Conservation (phyloP, 192 early-diverging fungal species). For the Borealophlyctis nickersoniae region DNA sequence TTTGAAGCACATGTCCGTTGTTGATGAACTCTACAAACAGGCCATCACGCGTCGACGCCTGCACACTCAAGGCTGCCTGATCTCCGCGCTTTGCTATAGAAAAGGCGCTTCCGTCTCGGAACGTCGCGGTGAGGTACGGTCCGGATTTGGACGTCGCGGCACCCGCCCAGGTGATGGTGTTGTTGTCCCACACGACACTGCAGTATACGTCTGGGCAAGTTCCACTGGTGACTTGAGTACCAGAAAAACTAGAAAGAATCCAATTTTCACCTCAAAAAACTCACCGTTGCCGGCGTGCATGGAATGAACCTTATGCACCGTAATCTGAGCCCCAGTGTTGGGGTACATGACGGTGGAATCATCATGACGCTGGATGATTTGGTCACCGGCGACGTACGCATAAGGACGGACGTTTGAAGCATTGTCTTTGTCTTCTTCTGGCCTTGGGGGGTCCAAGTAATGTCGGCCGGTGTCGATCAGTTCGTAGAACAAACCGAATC, state of each 20-base stretch:
- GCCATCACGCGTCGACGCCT: constrained; percentile 21
- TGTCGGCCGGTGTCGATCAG: constrained; percentile 18
- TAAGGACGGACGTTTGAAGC: neutral
- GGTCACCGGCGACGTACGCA: constrained; percentile 34
- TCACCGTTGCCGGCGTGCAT: constrained; percentile 23
- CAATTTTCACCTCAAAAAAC: neutral
- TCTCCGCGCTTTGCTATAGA: constrained; percentile 2
- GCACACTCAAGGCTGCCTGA: neutral
- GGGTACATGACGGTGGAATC: constrained; percentile 28
- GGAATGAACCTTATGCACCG: constrained; percentile 8
- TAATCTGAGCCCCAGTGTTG: constrained; percentile 15
- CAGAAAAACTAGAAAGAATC: neutral
- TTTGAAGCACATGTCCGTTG: constrained; percentile 26
- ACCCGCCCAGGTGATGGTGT: constrained; percentile 8
- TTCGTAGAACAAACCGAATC: constrained; percentile 44
- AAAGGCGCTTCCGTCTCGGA: constrained; percentile 26
- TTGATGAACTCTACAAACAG: constrained; percentile 21
- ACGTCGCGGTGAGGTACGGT: constrained; percentile 16
- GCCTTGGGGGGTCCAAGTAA: neutral
- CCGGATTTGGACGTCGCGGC: neutral
- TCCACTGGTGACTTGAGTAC: neutral
- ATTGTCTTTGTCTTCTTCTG: constrained; percentile 3
- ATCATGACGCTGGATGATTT: constrained; percentile 26
- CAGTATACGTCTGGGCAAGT: constrained; percentile 12
- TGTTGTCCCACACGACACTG: constrained; percentile 7